These are phyloP conservation scores for Capronia coronata DNA, from an alignment of 2,329 filamentous ascomycete species.

Conservation along the genomic window DNA sequence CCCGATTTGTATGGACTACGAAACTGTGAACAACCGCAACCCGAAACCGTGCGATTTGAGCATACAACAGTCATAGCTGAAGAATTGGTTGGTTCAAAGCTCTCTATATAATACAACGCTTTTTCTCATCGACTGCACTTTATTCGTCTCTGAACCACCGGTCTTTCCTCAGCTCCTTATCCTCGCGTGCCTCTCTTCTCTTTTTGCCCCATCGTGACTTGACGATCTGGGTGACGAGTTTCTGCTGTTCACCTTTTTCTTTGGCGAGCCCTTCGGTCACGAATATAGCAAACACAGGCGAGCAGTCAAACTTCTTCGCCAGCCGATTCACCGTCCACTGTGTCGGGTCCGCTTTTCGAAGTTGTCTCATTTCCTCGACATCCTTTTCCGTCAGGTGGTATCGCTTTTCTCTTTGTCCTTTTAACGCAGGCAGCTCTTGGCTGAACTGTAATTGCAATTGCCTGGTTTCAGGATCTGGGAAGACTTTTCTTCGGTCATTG, in stretches of 20 bases:
- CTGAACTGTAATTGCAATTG: slow-evolving; percentile 27
- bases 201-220: slow-evolving; percentile 56
- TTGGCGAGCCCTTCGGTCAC: slow-evolving; percentile 48
- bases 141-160: slow-evolving; percentile 55
- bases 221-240: slow-evolving; percentile 45
- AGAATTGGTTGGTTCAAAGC: not conserved
- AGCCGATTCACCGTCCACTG: slow-evolving; percentile 54
- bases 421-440: slow-evolving; percentile 40
- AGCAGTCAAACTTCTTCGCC: slow-evolving; percentile 58
- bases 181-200: slow-evolving; percentile 55
- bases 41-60: too few relatives aligned
- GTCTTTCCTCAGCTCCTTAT: slow-evolving; percentile 53
- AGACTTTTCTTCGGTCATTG: slow-evolving; percentile 40
- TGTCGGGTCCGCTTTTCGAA: slow-evolving; percentile 51
- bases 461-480: slow-evolving; percentile 27
- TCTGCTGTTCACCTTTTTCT: slow-evolving; percentile 44
- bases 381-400: slow-evolving; percentile 55
- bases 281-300: slow-evolving; percentile 56
- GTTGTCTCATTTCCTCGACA: slow-evolving; percentile 52
- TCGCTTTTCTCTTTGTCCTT: slow-evolving; percentile 49
- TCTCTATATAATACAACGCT: not conserved
- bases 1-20: too few relatives aligned
- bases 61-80: not conserved
- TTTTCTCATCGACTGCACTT: slow-evolving; percentile 15
- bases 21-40: too few relatives aligned